phyloP scores from a whole-genome alignment of 345 rosid species.

The Boechera retrofracta region DNA sequence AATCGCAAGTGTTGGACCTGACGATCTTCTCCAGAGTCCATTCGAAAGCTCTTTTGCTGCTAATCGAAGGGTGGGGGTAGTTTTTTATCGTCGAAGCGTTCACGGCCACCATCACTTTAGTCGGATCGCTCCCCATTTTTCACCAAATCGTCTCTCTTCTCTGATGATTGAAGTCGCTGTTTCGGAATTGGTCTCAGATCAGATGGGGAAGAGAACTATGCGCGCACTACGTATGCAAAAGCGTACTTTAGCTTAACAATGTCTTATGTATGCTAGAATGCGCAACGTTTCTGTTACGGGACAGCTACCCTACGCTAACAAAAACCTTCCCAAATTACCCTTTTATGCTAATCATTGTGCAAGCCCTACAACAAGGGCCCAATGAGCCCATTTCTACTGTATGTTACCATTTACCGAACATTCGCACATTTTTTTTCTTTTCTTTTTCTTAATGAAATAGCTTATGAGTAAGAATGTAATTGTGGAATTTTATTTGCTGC shows the following conservation, averaged over 20 bases:
- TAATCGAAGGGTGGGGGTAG: conserved; percentile 78
- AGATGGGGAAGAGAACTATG: not conserved
- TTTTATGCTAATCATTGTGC: too few relatives aligned
- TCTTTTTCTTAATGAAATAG: too few relatives aligned
- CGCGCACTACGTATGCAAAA: not conserved
- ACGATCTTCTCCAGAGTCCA: conserved; percentile 92
- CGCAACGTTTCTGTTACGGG: not conserved
- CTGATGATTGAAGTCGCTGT: too few relatives aligned
- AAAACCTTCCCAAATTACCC: too few relatives aligned
- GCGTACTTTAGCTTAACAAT: not conserved
- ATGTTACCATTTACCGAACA: not conserved
- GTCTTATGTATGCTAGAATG: conserved; percentile 8
- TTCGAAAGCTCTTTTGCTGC: conserved; percentile 86
- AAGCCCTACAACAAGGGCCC: conserved; percentile 24
- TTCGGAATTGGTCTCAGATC: too few relatives aligned
- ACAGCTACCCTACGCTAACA: too few relatives aligned
- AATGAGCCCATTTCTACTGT: conserved; percentile 2
- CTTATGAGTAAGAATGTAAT: too few relatives aligned
- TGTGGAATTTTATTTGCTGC: not conserved
- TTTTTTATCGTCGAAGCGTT: conserved; percentile 75
- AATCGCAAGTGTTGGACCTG: conserved; percentile 72
- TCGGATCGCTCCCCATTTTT: conserved; percentile 57
- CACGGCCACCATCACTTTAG: conserved; percentile 76
- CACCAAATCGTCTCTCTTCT: conserved; percentile 1
- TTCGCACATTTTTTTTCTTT: too few relatives aligned